Conservation (phyloP, 768 basidiomycete genomes). For the Mycena kentingensis region DNA sequence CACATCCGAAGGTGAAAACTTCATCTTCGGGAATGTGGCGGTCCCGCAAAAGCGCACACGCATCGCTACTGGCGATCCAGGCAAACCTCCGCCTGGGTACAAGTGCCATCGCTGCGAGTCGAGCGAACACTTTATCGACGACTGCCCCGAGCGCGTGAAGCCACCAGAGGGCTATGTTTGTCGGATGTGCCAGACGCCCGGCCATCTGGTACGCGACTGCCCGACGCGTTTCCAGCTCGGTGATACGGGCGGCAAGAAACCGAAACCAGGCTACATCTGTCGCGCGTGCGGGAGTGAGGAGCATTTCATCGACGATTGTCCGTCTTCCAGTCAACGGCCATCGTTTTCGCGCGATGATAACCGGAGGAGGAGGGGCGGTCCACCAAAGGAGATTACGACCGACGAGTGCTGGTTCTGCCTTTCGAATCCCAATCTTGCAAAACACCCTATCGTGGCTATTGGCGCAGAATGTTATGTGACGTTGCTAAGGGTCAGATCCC, state of each 20-base stretch:
- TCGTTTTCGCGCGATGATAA: constrained; percentile 33
- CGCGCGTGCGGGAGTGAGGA: constrained; percentile 85
- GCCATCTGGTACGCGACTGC: constrained; percentile 88
- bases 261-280: constrained; percentile 86
- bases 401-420: neutral
- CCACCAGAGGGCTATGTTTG: constrained; percentile 88
- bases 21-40: constrained; percentile 66
- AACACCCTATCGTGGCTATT: constrained; percentile 94
- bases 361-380: constrained; percentile 51
- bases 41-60: constrained; percentile 60
- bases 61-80: constrained; percentile 53
- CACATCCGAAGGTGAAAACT: constrained; percentile 56
- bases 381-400: constrained; percentile 67
- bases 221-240: constrained; percentile 76
- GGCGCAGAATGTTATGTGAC: constrained; percentile 93
- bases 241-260: constrained; percentile 82
- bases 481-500: constrained; percentile 96
- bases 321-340: constrained; percentile 58
- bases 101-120: constrained; percentile 79
- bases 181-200: constrained; percentile 79
- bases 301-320: constrained; percentile 89
- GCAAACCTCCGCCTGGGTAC: constrained; percentile 70
- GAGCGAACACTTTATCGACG: constrained; percentile 73
- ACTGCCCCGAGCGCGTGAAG: constrained; percentile 72
- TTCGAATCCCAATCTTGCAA: constrained; percentile 35